These are phyloP conservation scores for Fallopia convolvulus DNA, from an alignment of 148 eudicot species.

Conservation along the genomic window DNA sequence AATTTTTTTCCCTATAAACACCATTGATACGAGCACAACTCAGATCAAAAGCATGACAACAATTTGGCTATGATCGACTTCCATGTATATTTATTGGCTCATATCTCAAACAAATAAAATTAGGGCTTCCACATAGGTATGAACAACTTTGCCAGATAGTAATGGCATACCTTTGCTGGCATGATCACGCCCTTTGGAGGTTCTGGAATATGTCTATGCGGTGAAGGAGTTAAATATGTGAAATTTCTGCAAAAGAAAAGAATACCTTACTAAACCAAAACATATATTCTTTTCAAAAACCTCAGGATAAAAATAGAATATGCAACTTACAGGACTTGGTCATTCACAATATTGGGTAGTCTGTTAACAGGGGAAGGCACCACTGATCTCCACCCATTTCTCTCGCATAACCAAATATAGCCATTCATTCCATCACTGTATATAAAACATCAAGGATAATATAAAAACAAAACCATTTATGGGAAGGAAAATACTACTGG, in stretches of 20 bases:
- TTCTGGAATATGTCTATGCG: conserved; percentile 60
- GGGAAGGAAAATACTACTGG: background rate
- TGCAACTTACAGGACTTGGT: conserved; percentile 63
- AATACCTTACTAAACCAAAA: background rate
- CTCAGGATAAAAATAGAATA: background rate
- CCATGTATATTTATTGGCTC: background rate
- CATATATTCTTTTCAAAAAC: background rate
- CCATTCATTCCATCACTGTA: conserved; percentile 94
- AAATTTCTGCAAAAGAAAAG: conserved; percentile 54
- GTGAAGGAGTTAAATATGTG: conserved; percentile 63
- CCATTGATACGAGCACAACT: background rate
- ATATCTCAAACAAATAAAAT: background rate
- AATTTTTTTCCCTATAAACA: background rate
- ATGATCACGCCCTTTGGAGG: conserved; percentile 65
- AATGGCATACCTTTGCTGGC: conserved; percentile 61
- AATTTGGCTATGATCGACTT: background rate
- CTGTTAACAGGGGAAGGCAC: conserved; percentile 61
- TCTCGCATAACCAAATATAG: conserved; percentile 62
- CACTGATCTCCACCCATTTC: conserved; percentile 59
- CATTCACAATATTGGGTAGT: conserved; percentile 45
- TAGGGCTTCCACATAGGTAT: background rate
- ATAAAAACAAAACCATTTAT: background rate
- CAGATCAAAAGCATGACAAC: background rate
- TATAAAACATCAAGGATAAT: background rate
- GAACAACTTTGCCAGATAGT: background rate